phyloP scores from a whole-genome alignment of 345 rosid genomes.

The Cochlearia excelsa region DNA sequence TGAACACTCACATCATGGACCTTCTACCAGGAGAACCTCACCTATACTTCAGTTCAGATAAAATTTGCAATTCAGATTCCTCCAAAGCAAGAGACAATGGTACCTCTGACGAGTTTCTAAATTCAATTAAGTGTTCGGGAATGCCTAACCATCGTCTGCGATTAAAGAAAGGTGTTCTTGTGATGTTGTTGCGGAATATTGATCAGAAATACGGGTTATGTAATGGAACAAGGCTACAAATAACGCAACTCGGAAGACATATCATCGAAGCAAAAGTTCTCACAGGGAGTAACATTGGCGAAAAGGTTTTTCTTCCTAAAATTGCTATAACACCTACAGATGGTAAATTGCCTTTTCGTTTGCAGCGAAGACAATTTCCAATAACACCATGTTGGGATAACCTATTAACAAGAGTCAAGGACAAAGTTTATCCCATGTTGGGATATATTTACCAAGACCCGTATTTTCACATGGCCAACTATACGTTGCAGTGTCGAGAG shows the following conservation, averaged over 20 bases:
- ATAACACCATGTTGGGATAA: too few species aligned
- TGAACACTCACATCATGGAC: not conserved
- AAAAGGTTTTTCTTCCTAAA: not conserved
- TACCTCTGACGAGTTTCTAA: not conserved
- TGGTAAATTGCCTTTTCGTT: not conserved
- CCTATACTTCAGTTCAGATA: not conserved
- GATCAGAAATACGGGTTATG: not conserved
- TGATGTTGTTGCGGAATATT: not conserved
- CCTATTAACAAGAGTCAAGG: too few species aligned
- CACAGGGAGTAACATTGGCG: not conserved
- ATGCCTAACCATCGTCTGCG: not conserved
- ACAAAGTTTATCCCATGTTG: too few species aligned
- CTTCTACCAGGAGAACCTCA: not conserved
- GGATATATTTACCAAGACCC: too few species aligned
- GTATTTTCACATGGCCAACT: too few species aligned
- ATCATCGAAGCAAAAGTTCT: not conserved
- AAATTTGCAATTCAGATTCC: not conserved
- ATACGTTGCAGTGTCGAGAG: too few species aligned
- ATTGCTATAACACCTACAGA: not conserved
- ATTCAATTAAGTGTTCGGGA: slow-evolving; percentile 6
- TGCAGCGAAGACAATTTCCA: not conserved
- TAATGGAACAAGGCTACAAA: not conserved
- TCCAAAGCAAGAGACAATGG: not conserved
- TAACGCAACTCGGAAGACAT: not conserved
- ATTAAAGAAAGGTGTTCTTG: not conserved